A percentile compares a stretch with the other conserved stretches of the same genome.
Conservation (phyloP, 768 basidiomycete genomes). For the Gloeophyllum trabeum region DNA sequence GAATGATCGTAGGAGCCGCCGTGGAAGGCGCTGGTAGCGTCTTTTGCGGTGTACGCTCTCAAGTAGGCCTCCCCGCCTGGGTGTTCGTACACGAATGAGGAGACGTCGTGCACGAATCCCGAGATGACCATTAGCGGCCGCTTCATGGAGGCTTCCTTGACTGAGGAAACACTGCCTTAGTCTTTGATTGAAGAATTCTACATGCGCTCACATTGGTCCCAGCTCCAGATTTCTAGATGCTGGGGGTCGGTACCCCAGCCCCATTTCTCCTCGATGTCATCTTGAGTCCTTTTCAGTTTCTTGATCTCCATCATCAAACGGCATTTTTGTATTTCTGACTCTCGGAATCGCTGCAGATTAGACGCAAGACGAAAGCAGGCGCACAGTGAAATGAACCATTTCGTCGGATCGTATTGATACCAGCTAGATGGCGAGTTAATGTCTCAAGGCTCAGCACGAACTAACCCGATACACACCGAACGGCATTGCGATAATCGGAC, state of each 20-base stretch:
- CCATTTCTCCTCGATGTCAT: slow-evolving; percentile 23
- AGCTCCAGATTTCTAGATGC: slow-evolving; percentile 64
- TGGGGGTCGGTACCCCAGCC: slow-evolving; percentile 47
- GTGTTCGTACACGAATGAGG: slow-evolving; percentile 62
- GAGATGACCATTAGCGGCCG: slow-evolving; percentile 62
- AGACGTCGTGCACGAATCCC: slow-evolving; percentile 83
- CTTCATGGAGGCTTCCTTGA: slow-evolving; percentile 54
- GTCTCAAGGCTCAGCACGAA: too few relatives aligned
- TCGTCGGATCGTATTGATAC: slow-evolving; percentile 65
- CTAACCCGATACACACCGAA: slow-evolving; percentile 10
- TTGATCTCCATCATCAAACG: slow-evolving; percentile 79
- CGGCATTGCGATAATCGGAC: slow-evolving; percentile 10
- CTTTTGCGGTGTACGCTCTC: slow-evolving; percentile 55
- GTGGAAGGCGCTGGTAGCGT: slow-evolving; percentile 77
- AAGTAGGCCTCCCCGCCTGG: slow-evolving; percentile 67
- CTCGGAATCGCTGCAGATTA: slow-evolving; percentile 76
- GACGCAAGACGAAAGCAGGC: slow-evolving; percentile 59
- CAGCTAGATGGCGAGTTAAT: slow-evolving; percentile 29
- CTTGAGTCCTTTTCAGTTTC: slow-evolving; percentile 51
- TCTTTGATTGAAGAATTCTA: too few relatives aligned
- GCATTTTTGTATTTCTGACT: slow-evolving; percentile 81
- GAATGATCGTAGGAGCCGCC: slow-evolving; percentile 79
- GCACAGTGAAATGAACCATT: slow-evolving; percentile 68
- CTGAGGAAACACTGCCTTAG: slow-evolving; percentile 21
- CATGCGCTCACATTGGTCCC: slow-evolving; percentile 62